A percentile compares a stretch with the other conserved stretches of the same genome.
These are phyloP conservation scores for Suillus plorans DNA, from an alignment of 768 basidiomycete genomes.

Conservation along the genomic window DNA sequence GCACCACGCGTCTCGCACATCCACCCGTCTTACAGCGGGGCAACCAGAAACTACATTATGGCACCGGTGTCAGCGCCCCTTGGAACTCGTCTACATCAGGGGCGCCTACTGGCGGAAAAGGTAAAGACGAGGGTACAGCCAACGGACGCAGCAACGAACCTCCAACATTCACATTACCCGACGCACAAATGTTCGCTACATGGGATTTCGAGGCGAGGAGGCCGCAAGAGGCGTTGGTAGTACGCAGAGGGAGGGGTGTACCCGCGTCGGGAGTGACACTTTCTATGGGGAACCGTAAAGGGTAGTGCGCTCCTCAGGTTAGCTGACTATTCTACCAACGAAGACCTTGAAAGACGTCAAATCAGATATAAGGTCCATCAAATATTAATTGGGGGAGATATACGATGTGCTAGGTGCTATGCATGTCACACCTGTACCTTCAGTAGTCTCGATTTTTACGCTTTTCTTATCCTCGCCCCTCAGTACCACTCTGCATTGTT, in stretches of 20 bases:
- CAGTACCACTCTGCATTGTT: background rate
- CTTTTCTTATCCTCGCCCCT: constrained; percentile 4
- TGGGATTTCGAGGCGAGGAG: constrained; percentile 50
- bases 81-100: constrained; percentile 40
- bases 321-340: background rate
- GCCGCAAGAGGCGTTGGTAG: constrained; percentile 36
- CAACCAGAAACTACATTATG: constrained; percentile 40
- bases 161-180: constrained; percentile 37
- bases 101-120: constrained; percentile 22
- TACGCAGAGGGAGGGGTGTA: constrained; percentile 28
- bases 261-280: constrained; percentile 14
- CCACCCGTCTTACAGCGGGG: constrained; percentile 61
- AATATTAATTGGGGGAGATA: background rate
- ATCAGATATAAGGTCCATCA: background rate
- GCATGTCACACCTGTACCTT: background rate
- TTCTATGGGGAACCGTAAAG: constrained; percentile 9
- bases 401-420: background rate
- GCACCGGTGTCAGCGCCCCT: constrained; percentile 39
- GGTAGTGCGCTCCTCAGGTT: too few relatives aligned
- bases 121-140: constrained; percentile 20
- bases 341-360: background rate
- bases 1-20: constrained; percentile 63
- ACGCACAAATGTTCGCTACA: constrained; percentile 50
- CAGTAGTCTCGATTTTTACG: background rate
- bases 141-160: constrained; percentile 25